Conservation (phyloP, 75 land plant species). For the Selaginella moellendorffii region DNA sequence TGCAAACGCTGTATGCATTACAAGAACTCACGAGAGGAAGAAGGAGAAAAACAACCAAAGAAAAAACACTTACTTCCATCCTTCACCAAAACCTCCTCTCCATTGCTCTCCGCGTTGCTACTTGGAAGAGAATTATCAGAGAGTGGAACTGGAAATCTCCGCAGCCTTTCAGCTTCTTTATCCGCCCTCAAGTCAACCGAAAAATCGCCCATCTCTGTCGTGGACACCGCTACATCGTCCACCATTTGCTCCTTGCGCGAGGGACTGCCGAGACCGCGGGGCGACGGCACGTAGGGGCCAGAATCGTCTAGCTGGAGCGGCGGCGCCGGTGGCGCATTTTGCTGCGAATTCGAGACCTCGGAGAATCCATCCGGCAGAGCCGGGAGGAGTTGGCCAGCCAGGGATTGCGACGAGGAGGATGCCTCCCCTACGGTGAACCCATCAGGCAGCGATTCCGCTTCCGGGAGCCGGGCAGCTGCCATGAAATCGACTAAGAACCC, state of each 20-base stretch:
- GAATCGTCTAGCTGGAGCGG: too few species aligned
- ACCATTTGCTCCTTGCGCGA: neutral
- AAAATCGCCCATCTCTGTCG: neutral
- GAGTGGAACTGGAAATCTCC: neutral
- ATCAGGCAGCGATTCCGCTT: conserved; percentile 69
- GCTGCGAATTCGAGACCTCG: neutral
- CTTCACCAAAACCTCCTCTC: too few species aligned
- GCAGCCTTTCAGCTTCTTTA: neutral
- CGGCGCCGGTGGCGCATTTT: too few species aligned
- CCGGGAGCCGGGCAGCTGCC: conserved; percentile 56
- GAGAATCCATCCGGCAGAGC: neutral
- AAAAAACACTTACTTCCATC: neutral
- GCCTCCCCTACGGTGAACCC: conserved; percentile 29
- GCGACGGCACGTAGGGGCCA: neutral
- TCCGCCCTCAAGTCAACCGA: neutral
- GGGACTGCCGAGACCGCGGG: neutral
- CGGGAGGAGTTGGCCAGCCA: neutral
- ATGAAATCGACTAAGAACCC: too few species aligned
- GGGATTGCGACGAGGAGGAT: neutral
- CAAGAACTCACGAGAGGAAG: too few species aligned
- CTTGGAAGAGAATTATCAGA: neutral
- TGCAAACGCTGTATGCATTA: too few species aligned
- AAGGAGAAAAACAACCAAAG: too few species aligned
- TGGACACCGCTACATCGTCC: neutral
- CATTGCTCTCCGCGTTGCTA: neutral